These are phyloP conservation scores for Sugiyamaella novakii DNA, from an alignment of 1,139 yeast genomes.

Conservation along the genomic window DNA sequence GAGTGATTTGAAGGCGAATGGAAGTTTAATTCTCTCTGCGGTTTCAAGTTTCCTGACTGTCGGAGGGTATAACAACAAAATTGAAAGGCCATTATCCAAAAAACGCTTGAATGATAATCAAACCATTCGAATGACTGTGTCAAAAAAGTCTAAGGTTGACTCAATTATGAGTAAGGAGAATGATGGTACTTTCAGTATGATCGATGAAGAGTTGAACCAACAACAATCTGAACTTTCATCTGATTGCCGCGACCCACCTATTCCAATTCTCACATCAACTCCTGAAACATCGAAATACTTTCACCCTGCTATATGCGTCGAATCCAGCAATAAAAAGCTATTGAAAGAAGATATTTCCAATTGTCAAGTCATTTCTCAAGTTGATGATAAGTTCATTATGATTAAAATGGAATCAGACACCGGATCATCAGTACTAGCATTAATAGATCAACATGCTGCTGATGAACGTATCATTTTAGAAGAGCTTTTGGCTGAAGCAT, in stretches of 20 bases:
- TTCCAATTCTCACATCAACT: not conserved
- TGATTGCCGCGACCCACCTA: not conserved
- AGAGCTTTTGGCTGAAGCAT: conserved; percentile 42
- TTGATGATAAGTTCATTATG: conserved; percentile 62
- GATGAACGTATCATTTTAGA: conserved; percentile 72
- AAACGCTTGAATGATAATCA: not conserved
- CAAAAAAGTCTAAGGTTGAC: not conserved
- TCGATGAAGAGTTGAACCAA: not conserved
- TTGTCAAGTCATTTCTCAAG: conserved; percentile 46
- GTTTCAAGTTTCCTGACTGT: not conserved
- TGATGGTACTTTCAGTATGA: not conserved
- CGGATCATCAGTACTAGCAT: conserved; percentile 38
- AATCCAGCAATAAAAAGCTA: conserved; percentile 13
- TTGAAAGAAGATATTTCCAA: conserved; percentile 14
- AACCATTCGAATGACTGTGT: not conserved
- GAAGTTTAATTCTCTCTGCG: not conserved
- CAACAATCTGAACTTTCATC: not conserved
- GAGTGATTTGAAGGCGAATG: not conserved
- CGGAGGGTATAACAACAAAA: not conserved
- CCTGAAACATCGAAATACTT: conserved; percentile 11
- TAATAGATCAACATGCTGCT: conserved; percentile 77
- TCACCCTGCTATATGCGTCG: not conserved
- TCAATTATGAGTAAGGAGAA: not conserved
- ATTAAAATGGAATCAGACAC: conserved; percentile 34
- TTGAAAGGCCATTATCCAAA: not conserved